phyloP scores from a whole-genome alignment of 1,284 basidiomycete genomes.

The Singerocomus rubriflavus region DNA sequence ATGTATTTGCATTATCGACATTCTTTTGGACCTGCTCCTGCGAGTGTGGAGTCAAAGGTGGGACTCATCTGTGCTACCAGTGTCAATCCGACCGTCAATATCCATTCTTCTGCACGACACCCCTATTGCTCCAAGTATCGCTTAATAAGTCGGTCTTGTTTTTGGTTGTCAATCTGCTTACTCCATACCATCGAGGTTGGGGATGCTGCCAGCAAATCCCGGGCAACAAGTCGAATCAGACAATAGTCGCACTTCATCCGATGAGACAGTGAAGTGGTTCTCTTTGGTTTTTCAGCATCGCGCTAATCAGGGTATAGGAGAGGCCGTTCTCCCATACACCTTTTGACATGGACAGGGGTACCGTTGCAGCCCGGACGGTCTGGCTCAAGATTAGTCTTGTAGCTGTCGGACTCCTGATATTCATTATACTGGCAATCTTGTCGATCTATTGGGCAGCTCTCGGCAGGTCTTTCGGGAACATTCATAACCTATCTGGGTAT shows the following conservation, averaged over 20 bases:
- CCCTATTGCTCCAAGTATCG: slow-evolving; percentile 8
- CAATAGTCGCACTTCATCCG: background rate
- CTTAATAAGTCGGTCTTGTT: slow-evolving; percentile 22
- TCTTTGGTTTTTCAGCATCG: background rate
- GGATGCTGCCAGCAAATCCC: slow-evolving; percentile 7
- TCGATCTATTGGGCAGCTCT: slow-evolving; percentile 41
- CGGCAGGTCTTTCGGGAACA: slow-evolving; percentile 26
- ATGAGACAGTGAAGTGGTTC: slow-evolving; percentile 10
- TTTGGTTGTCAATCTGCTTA: background rate
- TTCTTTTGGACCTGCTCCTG: slow-evolving; percentile 21
- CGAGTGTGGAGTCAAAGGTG: background rate
- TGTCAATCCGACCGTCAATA: background rate
- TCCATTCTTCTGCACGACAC: background rate
- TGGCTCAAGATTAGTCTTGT: slow-evolving; percentile 34
- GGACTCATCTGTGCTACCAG: background rate
- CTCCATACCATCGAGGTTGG: background rate
- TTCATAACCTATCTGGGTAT: slow-evolving; percentile 39
- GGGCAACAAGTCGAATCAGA: slow-evolving; percentile 1
- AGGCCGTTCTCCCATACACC: slow-evolving; percentile 36
- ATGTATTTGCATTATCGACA: slow-evolving; percentile 32
- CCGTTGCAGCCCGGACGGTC: slow-evolving; percentile 26
- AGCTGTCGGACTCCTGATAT: slow-evolving; percentile 24
- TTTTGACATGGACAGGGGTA: slow-evolving; percentile 35
- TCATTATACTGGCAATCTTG: slow-evolving; percentile 33
- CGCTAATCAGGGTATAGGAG: slow-evolving; percentile 29